Base-by-base conservation (phyloP, 352 stramenopile genomes). In the Pythium angustatum region DNA sequence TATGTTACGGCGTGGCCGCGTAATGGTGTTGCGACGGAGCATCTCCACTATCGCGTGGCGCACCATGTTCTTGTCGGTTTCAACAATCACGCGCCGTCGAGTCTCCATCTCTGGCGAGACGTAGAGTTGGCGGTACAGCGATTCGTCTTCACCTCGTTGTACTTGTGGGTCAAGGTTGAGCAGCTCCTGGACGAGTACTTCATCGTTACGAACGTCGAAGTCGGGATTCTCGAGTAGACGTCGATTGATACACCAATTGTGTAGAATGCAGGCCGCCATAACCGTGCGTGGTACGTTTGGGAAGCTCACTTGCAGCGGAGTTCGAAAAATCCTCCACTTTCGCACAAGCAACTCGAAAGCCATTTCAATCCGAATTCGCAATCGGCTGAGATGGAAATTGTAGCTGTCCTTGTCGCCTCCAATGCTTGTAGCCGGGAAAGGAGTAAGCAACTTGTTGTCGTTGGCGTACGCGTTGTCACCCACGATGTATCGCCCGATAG, bases 361-460 rank as follows among this genome's bases (percentile, higher is more conserved):
- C 73, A 84, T 81, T 31, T 84, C 71, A 49, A 85, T 73, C 7
- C 68, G 50, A 40, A 85, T 84, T 0, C 76, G 48, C 9, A 81
- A 38, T 27, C 81, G 73, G 31, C 57, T 76, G 3, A 77, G 50
- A 34, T 71, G 73, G 59, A 76, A 82, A 45, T 82, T 82, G 50
- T 63, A 81, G 51, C 61, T 62, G 33, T 62, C 52, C 2, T 47
- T 26, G 15, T 49, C 40, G 2, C 3, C 14, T 3, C 1, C 21
- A 22, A 51, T 49, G 10, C 24, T 14, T 50, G 60, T 50, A 17
- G 31, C 0, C 2, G 60, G 40, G 51, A 51, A 67, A 17, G 60
- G 60, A 3, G 51, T 67, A 0, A 67, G 50, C 0, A 67, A 30
- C 27, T 33, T 24, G 22, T 36, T 55, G 11, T 28, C 17, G 44